Evolutionary conservation across 164 flowering plant genomes (phyloP), one percentile per base, ranked within the genome.

Genomic region (Chloranthus sessilifolius): DNA sequence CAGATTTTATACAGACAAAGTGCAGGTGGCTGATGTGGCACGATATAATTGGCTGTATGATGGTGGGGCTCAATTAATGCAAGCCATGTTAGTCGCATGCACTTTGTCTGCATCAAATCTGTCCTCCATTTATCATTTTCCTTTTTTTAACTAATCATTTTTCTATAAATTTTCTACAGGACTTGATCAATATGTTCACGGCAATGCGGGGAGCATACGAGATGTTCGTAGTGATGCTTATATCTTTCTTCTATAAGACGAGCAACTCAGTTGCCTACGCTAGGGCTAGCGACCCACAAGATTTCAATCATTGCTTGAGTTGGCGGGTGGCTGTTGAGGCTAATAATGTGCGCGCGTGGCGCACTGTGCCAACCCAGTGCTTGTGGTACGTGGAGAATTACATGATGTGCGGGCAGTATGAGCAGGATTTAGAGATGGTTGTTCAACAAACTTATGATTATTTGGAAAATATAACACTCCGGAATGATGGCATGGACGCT

Each of bases 291-390:
- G 46, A 12, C 17, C 16, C 14, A 1, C 48, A 15, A 9, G 52
- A 31, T 8, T 27, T 22, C 4, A 0, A 62, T 37, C 54, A 68
- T 47, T 85, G 89, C 68, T 50, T 78, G 75, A 81, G 96, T 67
- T 88, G 97, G 97, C 63, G 97, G 60, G 20, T 82, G 57, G 88
- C 70, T 7, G 92, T 80, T 52, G 97, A 89, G 75, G 53, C 89
- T 17, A 72, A 79, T 73, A 85, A 89, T 49, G 67, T 76, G 20
- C 60, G 73, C 0, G 66, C 58, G 2, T 89, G 92, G 92, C 77
- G 77, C 21, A 82, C 85, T 1, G 87, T 83, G 15, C 97, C 97
- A 1, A 7, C 59, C 4, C 71, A 72, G 49, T 89, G 92, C 69
- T 31, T 58, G 26, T 57, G 47, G 6, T 58, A 77, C 53, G 36